phyloP scores from a whole-genome alignment of 1,284 basidiomycete genomes.

The Apiotrichum sp. region DNA sequence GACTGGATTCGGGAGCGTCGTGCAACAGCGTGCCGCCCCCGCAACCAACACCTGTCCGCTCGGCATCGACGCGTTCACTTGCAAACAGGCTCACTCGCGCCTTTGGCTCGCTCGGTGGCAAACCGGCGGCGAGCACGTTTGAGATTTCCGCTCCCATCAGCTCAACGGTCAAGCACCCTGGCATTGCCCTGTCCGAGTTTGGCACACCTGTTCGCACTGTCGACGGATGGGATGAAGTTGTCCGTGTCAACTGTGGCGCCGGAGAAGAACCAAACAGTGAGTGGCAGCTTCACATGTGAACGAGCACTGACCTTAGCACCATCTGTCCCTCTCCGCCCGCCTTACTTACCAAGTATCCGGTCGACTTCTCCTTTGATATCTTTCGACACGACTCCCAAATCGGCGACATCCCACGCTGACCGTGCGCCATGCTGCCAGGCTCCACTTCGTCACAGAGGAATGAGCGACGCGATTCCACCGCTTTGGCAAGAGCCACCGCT shows the following conservation, averaged over 20 bases:
- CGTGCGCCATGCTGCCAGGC: background rate
- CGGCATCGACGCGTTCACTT: background rate
- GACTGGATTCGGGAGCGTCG: background rate
- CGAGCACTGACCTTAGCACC: too few relatives aligned
- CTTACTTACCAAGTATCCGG: background rate
- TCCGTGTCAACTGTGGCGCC: background rate
- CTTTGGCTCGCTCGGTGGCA: background rate
- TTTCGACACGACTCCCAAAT: too few relatives aligned
- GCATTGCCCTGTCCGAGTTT: conserved; percentile 3
- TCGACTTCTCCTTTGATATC: background rate
- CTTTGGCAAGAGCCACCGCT: background rate
- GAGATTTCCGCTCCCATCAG: conserved; percentile 2
- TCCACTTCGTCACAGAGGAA: too few relatives aligned
- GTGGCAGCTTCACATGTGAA: too few relatives aligned
- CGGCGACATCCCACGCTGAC: too few relatives aligned
- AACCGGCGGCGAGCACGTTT: background rate
- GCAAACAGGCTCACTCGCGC: conserved; percentile 6
- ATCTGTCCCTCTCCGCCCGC: background rate
- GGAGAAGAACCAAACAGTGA: background rate
- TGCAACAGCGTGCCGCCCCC: background rate
- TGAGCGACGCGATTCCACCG: too few relatives aligned
- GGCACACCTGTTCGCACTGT: background rate
- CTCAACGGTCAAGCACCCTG: background rate
- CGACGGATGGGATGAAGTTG: background rate
- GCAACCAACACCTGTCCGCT: background rate